Conservation (phyloP, 768 basidiomycete genomes). For the Suillus subaureus region DNA sequence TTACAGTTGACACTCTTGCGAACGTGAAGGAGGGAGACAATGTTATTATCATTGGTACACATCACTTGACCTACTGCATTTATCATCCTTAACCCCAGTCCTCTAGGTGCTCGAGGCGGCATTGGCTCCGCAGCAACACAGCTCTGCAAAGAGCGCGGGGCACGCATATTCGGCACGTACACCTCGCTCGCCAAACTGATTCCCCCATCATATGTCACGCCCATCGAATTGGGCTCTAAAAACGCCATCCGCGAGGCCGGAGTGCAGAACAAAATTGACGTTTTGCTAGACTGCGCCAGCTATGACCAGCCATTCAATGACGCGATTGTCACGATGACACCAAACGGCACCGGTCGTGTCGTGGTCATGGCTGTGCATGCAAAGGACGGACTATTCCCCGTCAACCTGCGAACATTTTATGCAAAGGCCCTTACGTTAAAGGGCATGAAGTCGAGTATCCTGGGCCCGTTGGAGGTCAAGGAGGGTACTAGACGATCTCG, state of each 20-base stretch:
- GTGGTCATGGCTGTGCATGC: constrained; percentile 39
- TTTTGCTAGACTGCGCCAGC: constrained; percentile 36
- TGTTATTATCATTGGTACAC: constrained; percentile 34
- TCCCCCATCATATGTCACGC: constrained; percentile 31
- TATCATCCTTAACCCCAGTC: not conserved
- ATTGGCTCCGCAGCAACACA: constrained; percentile 38
- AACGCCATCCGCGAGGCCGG: constrained; percentile 32
- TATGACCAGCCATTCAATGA: constrained; percentile 37
- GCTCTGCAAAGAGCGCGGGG: constrained; percentile 33
- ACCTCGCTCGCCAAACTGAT: constrained; percentile 28
- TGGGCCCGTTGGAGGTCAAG: constrained; percentile 26
- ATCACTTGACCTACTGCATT: not conserved
- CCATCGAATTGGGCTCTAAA: constrained; percentile 33
- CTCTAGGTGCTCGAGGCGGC: constrained; percentile 36
- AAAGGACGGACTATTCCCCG: constrained; percentile 31
- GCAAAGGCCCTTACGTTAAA: constrained; percentile 31
- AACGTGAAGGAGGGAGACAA: constrained; percentile 35
- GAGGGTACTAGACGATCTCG: constrained; percentile 26
- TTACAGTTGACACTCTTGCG: constrained; percentile 37
- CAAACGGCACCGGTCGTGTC: constrained; percentile 33
- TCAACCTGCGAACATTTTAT: constrained; percentile 34
- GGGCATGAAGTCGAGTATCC: constrained; percentile 32
- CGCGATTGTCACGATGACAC: constrained; percentile 35
- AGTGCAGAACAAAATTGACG: constrained; percentile 35
- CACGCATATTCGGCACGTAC: constrained; percentile 37